Evolutionary conservation across 441 rosid species (phyloP).

Genomic region (Macaranga tanarius): DNA sequence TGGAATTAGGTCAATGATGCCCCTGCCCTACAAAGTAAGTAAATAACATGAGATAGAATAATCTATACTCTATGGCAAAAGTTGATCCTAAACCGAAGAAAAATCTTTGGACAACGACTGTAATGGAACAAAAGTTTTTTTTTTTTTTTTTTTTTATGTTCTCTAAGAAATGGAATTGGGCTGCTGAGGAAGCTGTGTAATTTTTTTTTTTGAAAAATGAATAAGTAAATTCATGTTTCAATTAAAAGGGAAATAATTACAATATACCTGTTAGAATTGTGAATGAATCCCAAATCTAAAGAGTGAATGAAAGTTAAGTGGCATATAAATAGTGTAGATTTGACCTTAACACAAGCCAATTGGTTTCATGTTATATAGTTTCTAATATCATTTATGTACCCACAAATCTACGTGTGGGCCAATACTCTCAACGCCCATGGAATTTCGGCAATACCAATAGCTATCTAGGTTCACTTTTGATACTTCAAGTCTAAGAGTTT

Average conservation of each 20-base stretch:
- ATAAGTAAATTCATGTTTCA: background rate
- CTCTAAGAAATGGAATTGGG: background rate
- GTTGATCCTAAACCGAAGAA: background rate
- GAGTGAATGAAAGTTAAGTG: background rate
- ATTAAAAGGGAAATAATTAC: too few species aligned
- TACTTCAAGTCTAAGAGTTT: background rate
- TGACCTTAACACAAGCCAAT: too few species aligned
- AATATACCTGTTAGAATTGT: too few species aligned
- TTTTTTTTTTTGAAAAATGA: background rate
- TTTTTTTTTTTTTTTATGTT: too few species aligned
- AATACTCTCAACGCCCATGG: too few species aligned
- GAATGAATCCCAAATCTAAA: too few species aligned
- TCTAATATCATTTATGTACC: too few species aligned
- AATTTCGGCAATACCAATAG: background rate
- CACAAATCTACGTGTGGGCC: too few species aligned
- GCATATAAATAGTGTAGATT: background rate
- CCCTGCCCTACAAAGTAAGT: constrained; percentile 75
- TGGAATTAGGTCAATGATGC: constrained; percentile 72
- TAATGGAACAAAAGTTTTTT: background rate
- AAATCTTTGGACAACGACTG: background rate
- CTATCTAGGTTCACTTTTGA: background rate
- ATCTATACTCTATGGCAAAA: too few species aligned
- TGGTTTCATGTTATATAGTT: too few species aligned
- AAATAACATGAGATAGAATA: constrained; percentile 29
- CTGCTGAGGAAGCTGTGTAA: background rate